These are phyloP conservation scores for Fallopia convolvulus DNA, from an alignment of 148 eudicot species.

Conservation along the genomic window DNA sequence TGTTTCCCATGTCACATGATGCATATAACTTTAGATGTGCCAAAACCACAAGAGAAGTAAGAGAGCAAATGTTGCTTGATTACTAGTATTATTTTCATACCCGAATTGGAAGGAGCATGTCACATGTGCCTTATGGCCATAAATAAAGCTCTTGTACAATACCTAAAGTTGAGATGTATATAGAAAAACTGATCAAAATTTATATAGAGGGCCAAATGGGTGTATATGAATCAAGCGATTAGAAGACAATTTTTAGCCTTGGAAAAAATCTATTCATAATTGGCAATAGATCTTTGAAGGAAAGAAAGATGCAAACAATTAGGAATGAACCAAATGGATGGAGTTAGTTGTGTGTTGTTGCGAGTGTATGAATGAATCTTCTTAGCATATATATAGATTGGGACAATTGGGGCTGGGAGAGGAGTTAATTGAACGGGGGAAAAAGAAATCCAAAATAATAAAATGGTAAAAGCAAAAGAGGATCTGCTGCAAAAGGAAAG, in stretches of 20 bases:
- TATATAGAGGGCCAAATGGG: neutral
- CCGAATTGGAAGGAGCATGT: neutral
- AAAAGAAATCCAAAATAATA: neutral
- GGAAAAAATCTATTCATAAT: neutral
- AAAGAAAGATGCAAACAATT: conserved; percentile 1
- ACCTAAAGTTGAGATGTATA: neutral
- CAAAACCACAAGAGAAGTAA: neutral
- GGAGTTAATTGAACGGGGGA: neutral
- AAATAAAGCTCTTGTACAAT: neutral
- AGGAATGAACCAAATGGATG: neutral
- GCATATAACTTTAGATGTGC: neutral
- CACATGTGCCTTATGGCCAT: neutral
- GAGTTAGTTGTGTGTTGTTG: neutral
- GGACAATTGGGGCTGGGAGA: neutral
- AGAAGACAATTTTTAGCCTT: neutral
- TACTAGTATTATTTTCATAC: neutral
- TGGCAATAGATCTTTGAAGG: neutral
- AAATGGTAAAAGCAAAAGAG: neutral
- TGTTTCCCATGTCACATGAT: neutral
- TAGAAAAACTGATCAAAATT: neutral
- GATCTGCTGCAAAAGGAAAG: conserved; percentile 8
- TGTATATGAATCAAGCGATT: neutral
- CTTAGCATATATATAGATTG: neutral
- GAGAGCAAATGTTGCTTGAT: neutral
- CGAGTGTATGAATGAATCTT: neutral